Evolutionary conservation across 805 yeast genomes (phyloP), one percentile per base, ranked within the genome.

Genomic region (Ogataea corticis): DNA sequence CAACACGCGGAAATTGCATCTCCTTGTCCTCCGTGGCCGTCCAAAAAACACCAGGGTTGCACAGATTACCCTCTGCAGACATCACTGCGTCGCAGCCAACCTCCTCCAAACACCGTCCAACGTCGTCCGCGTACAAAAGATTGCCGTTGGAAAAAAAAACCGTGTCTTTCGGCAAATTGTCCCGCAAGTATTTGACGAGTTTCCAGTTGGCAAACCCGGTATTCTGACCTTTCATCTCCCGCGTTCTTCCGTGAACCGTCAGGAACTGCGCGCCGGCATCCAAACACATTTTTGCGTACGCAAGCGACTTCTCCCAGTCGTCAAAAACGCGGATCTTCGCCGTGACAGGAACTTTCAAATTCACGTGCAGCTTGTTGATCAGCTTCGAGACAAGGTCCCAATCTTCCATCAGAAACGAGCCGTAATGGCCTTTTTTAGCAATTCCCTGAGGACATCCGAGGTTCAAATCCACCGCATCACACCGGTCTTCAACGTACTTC

Each of bases 381-480:
- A 94, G 72, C 41, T 71, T 76, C 57, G 80, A 74, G 13, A 94
- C 82, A 44, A 92, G 69, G 17, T 80, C 87, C 98, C 98, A 94
- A 59, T 94, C 97, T 46, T 94, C 99, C 97, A 91, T 92, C 44
- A 94, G 69, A 56, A 91, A 94, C 0, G 98, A 83, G 0, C 99
- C 99, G 63, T 94, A 94, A 52, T 87, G 85, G 0, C 99, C 99
- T 65, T 88, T 87, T 51, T 77, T 79, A 0, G 99, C 99, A 49
- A 94, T 94, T 1, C 97, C 97, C 66, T 94, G 99, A 0, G 99
- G 99, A 66, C 99, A 94, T 0, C 99, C 99, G 46, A 94, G 72
- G 59, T 94, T 94, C 54, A 94, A 75, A 67, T 94, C 99, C 19
- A 94, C 95, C 0, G 97, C 99, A 68, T 92, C 98, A 66, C 98